phyloP scores from a whole-genome alignment of 1,139 yeast genomes.

The Blastobotrys aristatus region DNA sequence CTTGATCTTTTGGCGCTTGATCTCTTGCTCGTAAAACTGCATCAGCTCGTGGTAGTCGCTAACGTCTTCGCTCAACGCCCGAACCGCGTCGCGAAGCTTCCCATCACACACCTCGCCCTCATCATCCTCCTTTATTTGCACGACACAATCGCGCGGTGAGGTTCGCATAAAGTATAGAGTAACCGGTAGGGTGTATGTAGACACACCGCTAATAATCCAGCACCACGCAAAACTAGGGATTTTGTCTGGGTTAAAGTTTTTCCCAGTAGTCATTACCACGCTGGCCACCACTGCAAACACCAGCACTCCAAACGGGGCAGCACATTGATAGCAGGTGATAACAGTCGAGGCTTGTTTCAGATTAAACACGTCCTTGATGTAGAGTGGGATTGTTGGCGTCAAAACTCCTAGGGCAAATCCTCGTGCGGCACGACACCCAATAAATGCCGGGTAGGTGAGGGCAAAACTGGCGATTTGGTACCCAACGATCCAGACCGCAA shows the following conservation, averaged over 20 bases:
- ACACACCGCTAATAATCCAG: neutral
- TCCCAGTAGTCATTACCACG: neutral
- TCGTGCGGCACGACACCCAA: conserved; percentile 53
- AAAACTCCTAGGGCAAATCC: conserved; percentile 63
- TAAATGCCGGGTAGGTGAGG: conserved; percentile 22
- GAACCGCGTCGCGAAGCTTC: neutral
- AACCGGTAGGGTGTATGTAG: neutral
- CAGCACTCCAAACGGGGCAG: conserved; percentile 57
- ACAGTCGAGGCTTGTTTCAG: conserved; percentile 48
- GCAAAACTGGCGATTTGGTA: conserved; percentile 10
- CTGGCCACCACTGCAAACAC: conserved; percentile 9
- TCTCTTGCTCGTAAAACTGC: neutral
- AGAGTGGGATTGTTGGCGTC: conserved; percentile 59
- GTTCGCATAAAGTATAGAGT: neutral
- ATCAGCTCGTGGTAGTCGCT: neutral
- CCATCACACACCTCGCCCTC: no score
- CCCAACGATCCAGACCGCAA: conserved; percentile 15
- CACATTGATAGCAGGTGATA: conserved; percentile 58
- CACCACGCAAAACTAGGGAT: neutral
- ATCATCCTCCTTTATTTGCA: no score
- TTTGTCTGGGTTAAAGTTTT: neutral
- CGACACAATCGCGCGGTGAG: neutral
- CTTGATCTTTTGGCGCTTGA: neutral
- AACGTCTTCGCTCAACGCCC: neutral
- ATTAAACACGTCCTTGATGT: conserved; percentile 56